Conservation (phyloP, 345 rosid species). For the Crucihimalaya himalaica region DNA sequence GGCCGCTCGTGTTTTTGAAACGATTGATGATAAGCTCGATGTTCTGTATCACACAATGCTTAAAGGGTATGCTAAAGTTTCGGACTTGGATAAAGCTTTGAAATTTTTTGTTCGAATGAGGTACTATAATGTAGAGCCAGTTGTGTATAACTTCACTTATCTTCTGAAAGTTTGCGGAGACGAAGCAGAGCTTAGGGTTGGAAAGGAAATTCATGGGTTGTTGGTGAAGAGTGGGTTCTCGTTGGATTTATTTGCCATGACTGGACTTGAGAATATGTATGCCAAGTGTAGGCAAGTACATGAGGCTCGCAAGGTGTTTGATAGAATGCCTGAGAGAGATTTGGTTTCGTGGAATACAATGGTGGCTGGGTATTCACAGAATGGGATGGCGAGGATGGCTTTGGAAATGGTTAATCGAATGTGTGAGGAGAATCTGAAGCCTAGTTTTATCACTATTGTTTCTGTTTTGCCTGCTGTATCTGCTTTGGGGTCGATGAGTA, state of each 20-base stretch:
- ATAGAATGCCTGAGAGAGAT: conserved; percentile 80
- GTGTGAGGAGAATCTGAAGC: conserved; percentile 61
- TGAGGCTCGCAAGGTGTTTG: conserved; percentile 79
- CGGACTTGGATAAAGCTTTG: conserved; percentile 54
- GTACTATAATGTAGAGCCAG: conserved; percentile 54
- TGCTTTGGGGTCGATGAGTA: conserved; percentile 46
- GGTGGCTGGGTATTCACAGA: conserved; percentile 74
- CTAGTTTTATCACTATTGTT: conserved; percentile 68
- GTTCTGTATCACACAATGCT: conserved; percentile 81
- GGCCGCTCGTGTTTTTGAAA: conserved; percentile 76
- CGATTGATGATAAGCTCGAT: conserved; percentile 55
- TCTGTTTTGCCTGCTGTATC: conserved; percentile 74
- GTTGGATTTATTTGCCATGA: conserved; percentile 63
- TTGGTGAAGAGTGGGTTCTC: conserved; percentile 65
- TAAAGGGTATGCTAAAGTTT: conserved; percentile 64
- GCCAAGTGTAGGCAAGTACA: conserved; percentile 59
- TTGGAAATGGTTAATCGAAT: conserved; percentile 60
- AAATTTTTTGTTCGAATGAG: conserved; percentile 61
- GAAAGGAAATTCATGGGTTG: conserved; percentile 76
- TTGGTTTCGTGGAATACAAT: conserved; percentile 87
- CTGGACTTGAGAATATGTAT: conserved; percentile 71
- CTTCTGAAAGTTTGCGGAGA: conserved; percentile 75
- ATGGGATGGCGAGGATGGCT: conserved; percentile 61
- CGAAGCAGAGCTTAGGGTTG: conserved; percentile 51
- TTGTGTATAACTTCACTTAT: conserved; percentile 76